Evolutionary conservation across 768 basidiomycete species (phyloP).

Genomic region (Russula virescens): DNA sequence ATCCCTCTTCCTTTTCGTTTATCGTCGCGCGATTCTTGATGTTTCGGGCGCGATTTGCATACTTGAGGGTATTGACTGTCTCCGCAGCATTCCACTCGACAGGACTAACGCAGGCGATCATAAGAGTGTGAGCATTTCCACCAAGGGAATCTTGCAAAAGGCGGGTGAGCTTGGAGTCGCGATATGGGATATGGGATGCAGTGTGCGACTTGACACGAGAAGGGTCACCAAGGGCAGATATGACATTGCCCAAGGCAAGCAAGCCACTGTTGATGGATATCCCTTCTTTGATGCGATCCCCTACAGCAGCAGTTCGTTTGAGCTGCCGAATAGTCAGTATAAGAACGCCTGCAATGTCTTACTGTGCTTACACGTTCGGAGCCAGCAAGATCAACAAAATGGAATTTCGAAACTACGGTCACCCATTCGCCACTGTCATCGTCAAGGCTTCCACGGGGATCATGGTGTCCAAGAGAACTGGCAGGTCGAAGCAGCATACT

Average conservation of each 20-base stretch:
- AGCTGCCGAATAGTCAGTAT: slow-evolving; percentile 44
- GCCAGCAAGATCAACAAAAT: slow-evolving; percentile 97
- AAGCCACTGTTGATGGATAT: slow-evolving; percentile 98
- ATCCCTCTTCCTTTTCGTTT: slow-evolving; percentile 94
- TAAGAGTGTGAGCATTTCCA: slow-evolving; percentile 95
- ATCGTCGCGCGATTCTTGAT: slow-evolving; percentile 93
- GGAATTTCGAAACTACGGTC: slow-evolving; percentile 91
- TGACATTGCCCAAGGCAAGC: slow-evolving; percentile 94
- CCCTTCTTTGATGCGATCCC: slow-evolving; percentile 97
- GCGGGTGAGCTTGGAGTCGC: slow-evolving; percentile 96
- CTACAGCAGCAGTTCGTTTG: slow-evolving; percentile 92
- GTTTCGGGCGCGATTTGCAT: slow-evolving; percentile 93
- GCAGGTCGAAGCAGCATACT: slow-evolving; percentile 59
- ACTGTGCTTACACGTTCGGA: slow-evolving; percentile 73
- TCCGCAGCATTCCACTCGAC: slow-evolving; percentile 94
- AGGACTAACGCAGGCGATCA: slow-evolving; percentile 97
- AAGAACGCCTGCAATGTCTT: not conserved
- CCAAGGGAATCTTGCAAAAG: slow-evolving; percentile 95
- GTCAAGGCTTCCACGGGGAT: slow-evolving; percentile 35
- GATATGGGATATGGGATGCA: slow-evolving; percentile 90
- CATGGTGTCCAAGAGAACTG: slow-evolving; percentile 50
- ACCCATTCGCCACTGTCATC: slow-evolving; percentile 79
- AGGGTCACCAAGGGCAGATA: slow-evolving; percentile 95
- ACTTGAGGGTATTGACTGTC: slow-evolving; percentile 93
- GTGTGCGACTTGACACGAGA: slow-evolving; percentile 78